Evolutionary conservation across 129 eudicot genomes (phyloP), one percentile per base, ranked within the genome.

Genomic region (Daucus carota): DNA sequence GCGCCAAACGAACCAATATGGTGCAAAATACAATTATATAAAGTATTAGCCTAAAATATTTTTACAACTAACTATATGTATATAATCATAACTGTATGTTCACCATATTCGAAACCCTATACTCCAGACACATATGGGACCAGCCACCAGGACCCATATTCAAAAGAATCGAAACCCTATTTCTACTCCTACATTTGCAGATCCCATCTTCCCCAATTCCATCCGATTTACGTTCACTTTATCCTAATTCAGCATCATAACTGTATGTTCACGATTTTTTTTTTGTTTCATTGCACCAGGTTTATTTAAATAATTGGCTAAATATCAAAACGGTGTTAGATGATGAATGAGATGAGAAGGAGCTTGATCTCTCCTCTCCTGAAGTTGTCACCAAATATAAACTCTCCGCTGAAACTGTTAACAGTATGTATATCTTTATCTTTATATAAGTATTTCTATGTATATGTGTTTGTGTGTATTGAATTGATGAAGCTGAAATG

Each of bases 301-400:
- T 57, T 54, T n/a, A 36, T 54, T 16, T 54, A 70, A 34, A 42
- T 43, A 6, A 47, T 74, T 52, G 67, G 18, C 34, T 32, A 41
- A 74, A 38, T 2, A n/a, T 75, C 38, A 20, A 54, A 75, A 40
- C 34, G 74, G 88, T 89, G 97, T 93, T 96, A 77, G 98, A 93
- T 60, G 98, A 93, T 16, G 98, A 93, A 6, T 4, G 43, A 40
- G 43, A 40, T 40, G 98, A 91, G 90, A 84, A 76, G 86, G 98
- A 94, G 90, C 71, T 94, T 79, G 97, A 94, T 89, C 97, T 94
- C 84, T 79, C 89, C 70, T 84, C 85, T 59, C 93, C 97, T 57
- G 96, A 94, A 80, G 99, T 94, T 42, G 99, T 94, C 75, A 94
- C 96, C 54, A 94, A 94, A 77, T 94, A 91, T 85, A 94, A 94